Evolutionary conservation across 208 protist genomes (phyloP).

Genomic region (Dictyostelium gargantuum): DNA sequence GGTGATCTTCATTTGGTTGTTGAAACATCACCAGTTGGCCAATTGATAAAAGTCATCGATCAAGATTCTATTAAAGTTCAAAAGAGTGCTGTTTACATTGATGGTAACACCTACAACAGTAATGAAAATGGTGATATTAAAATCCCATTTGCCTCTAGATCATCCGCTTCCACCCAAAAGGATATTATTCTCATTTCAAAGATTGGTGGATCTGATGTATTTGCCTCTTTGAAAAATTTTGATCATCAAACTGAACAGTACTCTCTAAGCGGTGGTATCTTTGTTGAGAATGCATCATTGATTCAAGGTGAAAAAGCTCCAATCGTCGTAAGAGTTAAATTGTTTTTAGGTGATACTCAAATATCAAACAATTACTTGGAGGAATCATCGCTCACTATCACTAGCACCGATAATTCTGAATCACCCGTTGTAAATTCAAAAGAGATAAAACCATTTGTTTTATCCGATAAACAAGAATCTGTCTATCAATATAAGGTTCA

Average conservation of each 20-base stretch:
- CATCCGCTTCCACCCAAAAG: not conserved
- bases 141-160: slow-evolving; percentile 53
- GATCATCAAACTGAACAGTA: not conserved
- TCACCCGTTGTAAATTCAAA: not conserved
- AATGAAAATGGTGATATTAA: slow-evolving; percentile 42
- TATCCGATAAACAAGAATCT: slow-evolving; percentile 17
- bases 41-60: slow-evolving; percentile 13
- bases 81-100: not conserved
- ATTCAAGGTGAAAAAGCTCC: slow-evolving; percentile 43
- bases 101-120: slow-evolving; percentile 10
- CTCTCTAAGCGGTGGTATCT: not conserved
- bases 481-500: slow-evolving; percentile 14
- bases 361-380: not conserved
- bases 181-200: not conserved
- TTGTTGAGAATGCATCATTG: slow-evolving; percentile 2
- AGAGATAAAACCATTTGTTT: not conserved
- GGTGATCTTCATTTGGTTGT: not conserved
- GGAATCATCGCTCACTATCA: not conserved
- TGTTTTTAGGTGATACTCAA: slow-evolving; percentile 12
- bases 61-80: slow-evolving; percentile 26
- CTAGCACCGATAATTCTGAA: not conserved
- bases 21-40: not conserved
- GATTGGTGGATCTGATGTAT: not conserved
- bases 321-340: not conserved
- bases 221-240: not conserved